Evolutionary conservation across 2,329 filamentous ascomycete genomes (phyloP), one percentile per base, ranked within the genome.

Genomic region (Aspergillus unguis): DNA sequence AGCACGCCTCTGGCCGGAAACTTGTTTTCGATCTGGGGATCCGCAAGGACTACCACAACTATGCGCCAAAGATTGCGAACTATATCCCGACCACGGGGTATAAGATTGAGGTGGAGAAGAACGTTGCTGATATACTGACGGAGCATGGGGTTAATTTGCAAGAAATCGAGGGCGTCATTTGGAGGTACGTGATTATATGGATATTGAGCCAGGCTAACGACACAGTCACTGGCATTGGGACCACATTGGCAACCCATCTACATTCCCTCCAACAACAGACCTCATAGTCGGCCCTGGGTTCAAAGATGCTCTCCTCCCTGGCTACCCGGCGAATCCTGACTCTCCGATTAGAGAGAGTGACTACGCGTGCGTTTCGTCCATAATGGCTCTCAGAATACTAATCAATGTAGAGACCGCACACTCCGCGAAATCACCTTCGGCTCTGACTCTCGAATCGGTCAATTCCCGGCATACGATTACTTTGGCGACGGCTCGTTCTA

Each of bases 401-500:
- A 40, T 11, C 4, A 8, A 25, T 25, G 8, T 17, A 52, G 44
- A 5, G 52, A 53, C 1, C 58, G 61, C 27, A 54, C 48, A n/a
- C 29, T 63, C 2, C 44, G 55, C 6, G 61, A 67, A 38, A 54
- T 65, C 11, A 44, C 52, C 31, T 59, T 58, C 36, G 27, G 35
- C 9, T 41, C 37, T 2, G n/a, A 48, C 3, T 38, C 58, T 2
- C 35, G 40, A 5, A 58, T 71, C 28, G 74, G 73, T 3, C 56
- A 63, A 6, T 76, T 75, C 58, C 61, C 60, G 9, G 64, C 63
- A 0, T 25, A 56, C 27, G 81, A 84, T 60, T 83, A 76, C 59
- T 84, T 82, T 50, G 75, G 75, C 3, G 81, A 84, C 59, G 80
- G 80, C 0, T 75, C 69, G 25, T 80, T 85, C 57, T 83, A 82